phyloP scores from a whole-genome alignment of 1,139 yeast species.

The Blastobotrys persicus region DNA sequence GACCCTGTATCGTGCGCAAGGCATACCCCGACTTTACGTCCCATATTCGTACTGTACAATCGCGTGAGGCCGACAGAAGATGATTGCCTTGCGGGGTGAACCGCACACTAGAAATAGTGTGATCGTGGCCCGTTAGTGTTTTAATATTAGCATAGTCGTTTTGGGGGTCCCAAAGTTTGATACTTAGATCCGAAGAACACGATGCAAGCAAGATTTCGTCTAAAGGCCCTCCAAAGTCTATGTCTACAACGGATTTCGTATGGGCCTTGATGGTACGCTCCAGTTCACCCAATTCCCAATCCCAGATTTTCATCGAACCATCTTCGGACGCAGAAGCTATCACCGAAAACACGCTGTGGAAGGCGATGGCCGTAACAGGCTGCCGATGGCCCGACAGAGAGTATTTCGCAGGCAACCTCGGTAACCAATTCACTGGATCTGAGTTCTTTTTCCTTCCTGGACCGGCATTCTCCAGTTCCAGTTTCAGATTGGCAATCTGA shows the following conservation, averaged over 20 bases:
- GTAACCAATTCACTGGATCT: slow-evolving; percentile 60
- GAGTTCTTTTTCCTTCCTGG: slow-evolving; percentile 30
- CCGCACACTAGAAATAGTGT: slow-evolving; percentile 66
- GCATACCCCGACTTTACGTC: slow-evolving; percentile 70
- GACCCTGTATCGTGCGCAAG: slow-evolving; percentile 65
- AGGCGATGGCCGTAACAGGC: slow-evolving; percentile 59
- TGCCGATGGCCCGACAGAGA: slow-evolving; percentile 56
- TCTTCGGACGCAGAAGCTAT: slow-evolving; percentile 70
- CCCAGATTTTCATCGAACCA: slow-evolving; percentile 77
- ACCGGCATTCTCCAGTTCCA: slow-evolving; percentile 42
- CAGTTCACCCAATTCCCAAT: slow-evolving; percentile 66
- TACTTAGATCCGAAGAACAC: slow-evolving; percentile 70
- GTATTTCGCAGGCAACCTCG: slow-evolving; percentile 49
- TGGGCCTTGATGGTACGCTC: slow-evolving; percentile 72
- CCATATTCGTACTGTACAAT: slow-evolving; percentile 72
- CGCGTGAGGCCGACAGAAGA: slow-evolving; percentile 75
- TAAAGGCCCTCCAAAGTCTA: slow-evolving; percentile 53
- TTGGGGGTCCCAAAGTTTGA: slow-evolving; percentile 67
- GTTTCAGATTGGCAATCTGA: slow-evolving; percentile 44
- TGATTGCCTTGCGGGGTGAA: slow-evolving; percentile 49
- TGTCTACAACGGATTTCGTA: slow-evolving; percentile 62
- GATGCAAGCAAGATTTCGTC: slow-evolving; percentile 46
- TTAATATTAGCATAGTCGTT: slow-evolving; percentile 54
- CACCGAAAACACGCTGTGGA: slow-evolving; percentile 72
- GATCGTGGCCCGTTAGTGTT: slow-evolving; percentile 86